Base-by-base conservation (phyloP, 805 yeast genomes). In the Myxozyma melibiosi region DNA sequence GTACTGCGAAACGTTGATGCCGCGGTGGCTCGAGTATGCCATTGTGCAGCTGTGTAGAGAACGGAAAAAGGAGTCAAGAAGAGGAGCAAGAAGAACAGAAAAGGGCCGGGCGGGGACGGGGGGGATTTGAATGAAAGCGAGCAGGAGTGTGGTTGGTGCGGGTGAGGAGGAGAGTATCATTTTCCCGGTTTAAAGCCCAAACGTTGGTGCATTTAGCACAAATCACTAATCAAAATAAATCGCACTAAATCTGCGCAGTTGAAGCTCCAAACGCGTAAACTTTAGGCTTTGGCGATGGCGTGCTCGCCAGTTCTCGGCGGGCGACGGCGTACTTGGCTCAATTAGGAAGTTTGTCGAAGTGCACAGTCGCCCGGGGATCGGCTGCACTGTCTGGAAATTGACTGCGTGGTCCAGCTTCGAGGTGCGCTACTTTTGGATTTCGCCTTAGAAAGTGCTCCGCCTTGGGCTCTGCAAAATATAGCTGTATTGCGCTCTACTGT, bases 1-100 rank as follows among this genome's bases (percentile, higher is more conserved):
- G 64, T 69, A 69, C 54, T 68, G 70, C 46, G 71, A 66, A 33
- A 70, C 69, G 57, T 69, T 67, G 43, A 65, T 35, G 55, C 66
- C 68, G 46, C 70, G 63, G 44, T 50, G 63, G 35, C 51, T 48
- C 45, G 58, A 39, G 55, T 45, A 58, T 22, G 64, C 53, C 65
- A 63, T 63, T 40, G 28, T 39, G 9, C 13, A 7, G 42, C 18
- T 11, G 33, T 52, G 43, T 20, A 18, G 24, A 33, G 14, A 24
- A 46, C 20, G 11, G 50, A 16, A 33, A 27, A 34, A 20, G 22
- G 31, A 31, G 24, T 16, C 7, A 27, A 41, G 18, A 20, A 24
- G 30, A 41, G 4, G 37, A 41, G 20, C 4, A 27, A 27, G 40
- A 25, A 42, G 25, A 34, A 16, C 11, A 14, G 49, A 13, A 33